Conservation (phyloP, 495 filamentous ascomycete genomes). For the Letharia columbiana region DNA sequence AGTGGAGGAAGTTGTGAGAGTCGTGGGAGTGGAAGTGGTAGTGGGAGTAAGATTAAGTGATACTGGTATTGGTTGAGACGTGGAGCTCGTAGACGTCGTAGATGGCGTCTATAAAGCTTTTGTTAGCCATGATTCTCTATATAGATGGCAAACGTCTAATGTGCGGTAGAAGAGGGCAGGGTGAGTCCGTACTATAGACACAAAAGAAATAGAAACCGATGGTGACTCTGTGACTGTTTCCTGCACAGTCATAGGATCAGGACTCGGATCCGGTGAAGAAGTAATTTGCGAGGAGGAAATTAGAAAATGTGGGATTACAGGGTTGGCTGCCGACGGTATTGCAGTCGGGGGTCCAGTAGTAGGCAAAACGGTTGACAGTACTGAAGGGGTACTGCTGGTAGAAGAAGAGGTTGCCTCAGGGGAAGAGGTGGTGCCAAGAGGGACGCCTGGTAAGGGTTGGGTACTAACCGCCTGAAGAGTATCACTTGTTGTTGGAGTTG, state of each 20-base stretch:
- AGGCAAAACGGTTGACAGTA: constrained; percentile 20
- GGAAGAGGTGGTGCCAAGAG: constrained; percentile 21
- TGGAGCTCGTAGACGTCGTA: constrained; percentile 22
- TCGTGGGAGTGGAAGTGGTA: constrained; percentile 22
- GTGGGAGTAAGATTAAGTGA: constrained; percentile 11
- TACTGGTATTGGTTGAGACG: constrained; percentile 13
- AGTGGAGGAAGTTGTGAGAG: constrained; percentile 23
- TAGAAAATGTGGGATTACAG: constrained; percentile 17
- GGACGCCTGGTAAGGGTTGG: constrained; percentile 18
- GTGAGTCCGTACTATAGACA: constrained; percentile 26
- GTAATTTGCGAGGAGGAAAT: constrained; percentile 19
- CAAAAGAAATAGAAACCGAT: constrained; percentile 23
- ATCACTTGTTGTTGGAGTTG: constrained; percentile 10
- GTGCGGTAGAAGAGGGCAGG: constrained; percentile 3
- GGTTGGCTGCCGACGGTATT: constrained; percentile 8
- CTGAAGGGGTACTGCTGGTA: constrained; percentile 17
- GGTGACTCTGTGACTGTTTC: constrained; percentile 26
- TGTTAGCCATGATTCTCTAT: neutral
- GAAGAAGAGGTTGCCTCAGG: constrained; percentile 22
- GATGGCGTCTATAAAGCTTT: constrained; percentile 16
- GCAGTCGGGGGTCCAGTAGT: constrained; percentile 18
- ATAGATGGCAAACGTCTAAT: neutral
- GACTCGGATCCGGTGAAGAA: constrained; percentile 17
- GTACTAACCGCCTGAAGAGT: constrained; percentile 26
- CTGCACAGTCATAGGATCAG: constrained; percentile 24